phyloP scores from a whole-genome alignment of 139 green algal species.

The Chlorella ohadii region DNA sequence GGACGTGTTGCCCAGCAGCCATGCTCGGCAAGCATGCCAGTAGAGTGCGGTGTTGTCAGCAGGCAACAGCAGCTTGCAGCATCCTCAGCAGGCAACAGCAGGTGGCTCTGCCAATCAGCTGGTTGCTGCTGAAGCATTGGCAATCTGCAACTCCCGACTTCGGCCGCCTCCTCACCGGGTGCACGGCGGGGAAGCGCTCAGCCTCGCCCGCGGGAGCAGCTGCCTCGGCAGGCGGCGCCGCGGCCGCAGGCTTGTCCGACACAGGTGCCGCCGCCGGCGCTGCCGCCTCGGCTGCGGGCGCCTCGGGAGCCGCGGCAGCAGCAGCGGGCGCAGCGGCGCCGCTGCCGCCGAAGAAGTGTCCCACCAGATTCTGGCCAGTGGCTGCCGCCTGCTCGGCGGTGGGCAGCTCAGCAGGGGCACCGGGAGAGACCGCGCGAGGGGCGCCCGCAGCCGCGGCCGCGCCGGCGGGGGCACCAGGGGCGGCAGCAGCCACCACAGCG shows the following conservation, averaged over 20 bases:
- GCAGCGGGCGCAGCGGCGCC: background rate
- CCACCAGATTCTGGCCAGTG: slow-evolving; percentile 39
- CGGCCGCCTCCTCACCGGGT: background rate
- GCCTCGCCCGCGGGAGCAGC: background rate
- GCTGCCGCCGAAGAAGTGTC: slow-evolving; percentile 30
- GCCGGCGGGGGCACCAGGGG: background rate
- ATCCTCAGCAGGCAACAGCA: too few relatives aligned
- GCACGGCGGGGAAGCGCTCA: slow-evolving; percentile 11
- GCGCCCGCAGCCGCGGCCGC: background rate
- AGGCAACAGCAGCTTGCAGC: too few relatives aligned
- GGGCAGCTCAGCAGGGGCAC: slow-evolving; percentile 3
- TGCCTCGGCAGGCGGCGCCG: background rate
- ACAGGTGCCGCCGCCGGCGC: background rate
- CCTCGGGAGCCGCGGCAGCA: background rate
- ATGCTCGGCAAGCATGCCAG: too few relatives aligned
- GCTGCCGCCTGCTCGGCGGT: slow-evolving; percentile 30
- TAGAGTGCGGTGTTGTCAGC: too few relatives aligned
- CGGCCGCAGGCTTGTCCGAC: background rate
- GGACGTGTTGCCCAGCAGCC: too few relatives aligned
- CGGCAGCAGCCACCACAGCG: background rate
- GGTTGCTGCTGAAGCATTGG: too few relatives aligned
- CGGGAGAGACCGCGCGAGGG: too few relatives aligned
- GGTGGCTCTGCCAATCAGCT: too few relatives aligned
- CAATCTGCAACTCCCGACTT: too few relatives aligned
- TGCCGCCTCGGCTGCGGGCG: background rate